Conservation (phyloP, 805 yeast genomes). For the Schwanniomyces sp. region DNA sequence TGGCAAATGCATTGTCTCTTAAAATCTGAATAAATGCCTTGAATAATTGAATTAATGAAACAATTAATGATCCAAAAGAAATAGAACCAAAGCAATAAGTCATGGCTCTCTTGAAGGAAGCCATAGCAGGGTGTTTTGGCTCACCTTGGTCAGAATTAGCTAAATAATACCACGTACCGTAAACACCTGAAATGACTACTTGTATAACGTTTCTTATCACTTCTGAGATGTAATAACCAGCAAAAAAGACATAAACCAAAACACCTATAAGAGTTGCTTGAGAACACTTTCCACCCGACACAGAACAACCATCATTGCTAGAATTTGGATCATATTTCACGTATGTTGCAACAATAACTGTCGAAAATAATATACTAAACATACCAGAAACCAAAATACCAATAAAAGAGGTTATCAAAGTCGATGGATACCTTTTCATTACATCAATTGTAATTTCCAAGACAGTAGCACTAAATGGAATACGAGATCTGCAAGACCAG, state of each 20-base stretch:
- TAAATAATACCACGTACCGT: constrained; percentile 90
- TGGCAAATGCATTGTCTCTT: constrained; percentile 51
- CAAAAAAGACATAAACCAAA: constrained; percentile 71
- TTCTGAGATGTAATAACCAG: constrained; percentile 82
- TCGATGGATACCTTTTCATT: constrained; percentile 69
- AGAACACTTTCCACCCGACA: constrained; percentile 54
- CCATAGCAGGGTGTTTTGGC: constrained; percentile 77
- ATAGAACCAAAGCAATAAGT: constrained; percentile 89
- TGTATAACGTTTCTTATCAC: constrained; percentile 80
- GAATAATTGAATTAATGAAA: constrained; percentile 67
- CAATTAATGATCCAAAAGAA: constrained; percentile 78
- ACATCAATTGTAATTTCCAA: constrained; percentile 75
- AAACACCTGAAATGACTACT: constrained; percentile 78
- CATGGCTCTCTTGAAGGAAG: constrained; percentile 76
- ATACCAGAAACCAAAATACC: constrained; percentile 62
- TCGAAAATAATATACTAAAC: constrained; percentile 64
- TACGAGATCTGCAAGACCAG: constrained; percentile 68
- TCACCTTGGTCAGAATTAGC: constrained; percentile 72
- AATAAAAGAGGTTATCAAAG: constrained; percentile 56
- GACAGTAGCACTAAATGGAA: constrained; percentile 73
- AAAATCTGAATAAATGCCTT: constrained; percentile 53
- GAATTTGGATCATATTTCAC: constrained; percentile 68
- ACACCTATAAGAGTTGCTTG: constrained; percentile 64
- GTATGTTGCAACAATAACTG: constrained; percentile 72
- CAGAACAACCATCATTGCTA: constrained; percentile 52